Evolutionary conservation across 2,329 filamentous ascomycete genomes (phyloP), one percentile per base, ranked within the genome.

Genomic region (Ophiostoma fasciatum): DNA sequence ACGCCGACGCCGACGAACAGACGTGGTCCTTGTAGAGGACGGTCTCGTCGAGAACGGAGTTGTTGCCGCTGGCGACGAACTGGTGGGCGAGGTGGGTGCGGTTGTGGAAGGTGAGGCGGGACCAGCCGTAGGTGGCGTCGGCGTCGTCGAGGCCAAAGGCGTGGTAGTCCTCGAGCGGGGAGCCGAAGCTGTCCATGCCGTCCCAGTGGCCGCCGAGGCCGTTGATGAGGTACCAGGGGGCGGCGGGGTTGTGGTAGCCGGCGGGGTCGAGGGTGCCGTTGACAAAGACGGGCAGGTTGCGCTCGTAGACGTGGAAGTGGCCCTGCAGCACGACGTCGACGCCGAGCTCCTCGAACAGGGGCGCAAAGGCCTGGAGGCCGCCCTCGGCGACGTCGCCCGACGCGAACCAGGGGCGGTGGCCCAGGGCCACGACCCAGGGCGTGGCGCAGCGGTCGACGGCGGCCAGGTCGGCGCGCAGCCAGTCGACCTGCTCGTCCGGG

Each of bases 361-460:
- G 15, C 26, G 37, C 38, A 17, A 46, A 46, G 5, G 28, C 43
- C 8, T 19, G 9, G 0, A 19, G 22, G 41, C 42, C 41, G 31
- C 31, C 36, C 18, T 9, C 12, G 35, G 38, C 41, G 25, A 25
- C 31, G 22, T 29, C 26, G 15, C 41, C 34, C 10, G 31, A 30
- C 4, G 41, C 55, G 49, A 64, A 67, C 58, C 67, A 64, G 19
- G 61, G 64, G 14, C 60, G 58, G 48, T 66, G 64, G 46, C 54
- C 56, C 55, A 63, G 64, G 42, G 57, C 60, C 31, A 66, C 54
- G 25, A 67, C 54, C 64, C 64, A 67, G 11, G 63, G 60, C 14
- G 63, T 68, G 51, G 60, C 60, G 21, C 39, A 53, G 31, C 62
- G 59, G 47, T 66, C 53, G 20, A 67, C 56, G 20, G 45, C 50